A percentile compares a stretch with the other conserved stretches of the same genome.
Evolutionary conservation across 2,329 filamentous ascomycete species (phyloP).

Genomic region (Epichloe brachyelytri): DNA sequence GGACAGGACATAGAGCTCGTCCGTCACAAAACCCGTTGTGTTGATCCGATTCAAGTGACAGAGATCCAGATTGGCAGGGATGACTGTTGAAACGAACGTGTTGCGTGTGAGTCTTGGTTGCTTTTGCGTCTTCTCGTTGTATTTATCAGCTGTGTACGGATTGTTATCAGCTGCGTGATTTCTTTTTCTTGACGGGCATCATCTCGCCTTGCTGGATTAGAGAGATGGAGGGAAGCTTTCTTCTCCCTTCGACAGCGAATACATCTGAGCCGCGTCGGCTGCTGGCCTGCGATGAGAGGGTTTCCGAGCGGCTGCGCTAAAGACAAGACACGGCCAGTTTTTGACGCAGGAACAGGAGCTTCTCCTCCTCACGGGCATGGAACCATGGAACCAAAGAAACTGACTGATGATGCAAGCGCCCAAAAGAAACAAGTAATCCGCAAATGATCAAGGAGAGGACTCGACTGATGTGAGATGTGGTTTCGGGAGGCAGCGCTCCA

Average conservation of each 20-base stretch:
- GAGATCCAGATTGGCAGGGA: constrained; percentile 1
- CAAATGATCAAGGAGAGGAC: background rate
- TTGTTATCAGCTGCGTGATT: background rate
- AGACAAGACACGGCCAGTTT: background rate
- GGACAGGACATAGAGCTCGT: too few species aligned
- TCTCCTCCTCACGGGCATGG: background rate
- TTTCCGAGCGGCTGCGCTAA: background rate
- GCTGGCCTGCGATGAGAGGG: background rate
- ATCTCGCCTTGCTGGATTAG: too few species aligned
- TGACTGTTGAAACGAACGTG: background rate
- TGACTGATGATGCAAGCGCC: too few species aligned
- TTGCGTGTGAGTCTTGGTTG: background rate
- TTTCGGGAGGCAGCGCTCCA: background rate
- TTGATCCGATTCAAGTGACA: background rate
- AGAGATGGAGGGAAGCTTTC: background rate
- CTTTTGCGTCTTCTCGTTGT: background rate
- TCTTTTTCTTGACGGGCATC: background rate
- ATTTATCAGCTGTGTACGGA: background rate
- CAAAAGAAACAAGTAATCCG: too few species aligned
- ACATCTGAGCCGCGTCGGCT: background rate
- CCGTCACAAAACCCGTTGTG: too few species aligned
- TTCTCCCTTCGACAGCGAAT: constrained; percentile 2
- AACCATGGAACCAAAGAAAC: too few species aligned
- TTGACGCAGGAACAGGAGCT: background rate
- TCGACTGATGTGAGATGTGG: background rate